Base-by-base conservation (phyloP, 2,329 filamentous ascomycete species). In the Botrytis porri region DNA sequence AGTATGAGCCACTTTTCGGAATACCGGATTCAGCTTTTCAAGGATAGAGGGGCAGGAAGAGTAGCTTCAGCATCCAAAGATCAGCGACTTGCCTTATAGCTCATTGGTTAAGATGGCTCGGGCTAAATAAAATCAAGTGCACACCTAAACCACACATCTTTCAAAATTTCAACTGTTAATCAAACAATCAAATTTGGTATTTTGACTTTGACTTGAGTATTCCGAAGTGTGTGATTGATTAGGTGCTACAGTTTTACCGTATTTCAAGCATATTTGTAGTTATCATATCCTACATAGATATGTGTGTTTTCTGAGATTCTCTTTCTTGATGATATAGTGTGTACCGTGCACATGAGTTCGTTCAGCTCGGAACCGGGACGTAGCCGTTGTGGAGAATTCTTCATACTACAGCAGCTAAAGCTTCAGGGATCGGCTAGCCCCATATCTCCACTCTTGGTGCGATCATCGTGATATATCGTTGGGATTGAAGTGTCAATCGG, bases 181-280 rank as follows among this genome's bases (percentile, higher is more conserved):
- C 14, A 54, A 16, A 1, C 51, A 29, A 29, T 29, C 51, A 18
- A 18, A 18, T 3, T 54, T 29, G 16, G 14, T 18, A 8, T 29
- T 29, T 29, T n/a, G 1, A 8, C 3, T 18, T 4, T 7, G 51
- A 18, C 3, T 18, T 0, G 2, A 54, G 29, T 1, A 7, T 29
- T 54, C 14, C 5, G 1, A 29, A 29, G 2, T 14, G 0, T 29
- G 18, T 29, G 14, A 54, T 54, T 54, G 3, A 14, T 54, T 5
- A n/a, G 14, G 8, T 16, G 4, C 1, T 8, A 2, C 6, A 54
- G 3, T 18, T 29, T 54, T 29, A 29, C 6, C 16, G 7, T 0
- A 16, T 54, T 29, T 25, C 51, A 29, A 29, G n/a, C 12, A 54
- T n/a, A 18, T 54, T 6, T 16, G 51, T 54, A 29, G n/a, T 12